phyloP scores from a whole-genome alignment of 2,329 filamentous ascomycete species.

The Fusarium sp. region DNA sequence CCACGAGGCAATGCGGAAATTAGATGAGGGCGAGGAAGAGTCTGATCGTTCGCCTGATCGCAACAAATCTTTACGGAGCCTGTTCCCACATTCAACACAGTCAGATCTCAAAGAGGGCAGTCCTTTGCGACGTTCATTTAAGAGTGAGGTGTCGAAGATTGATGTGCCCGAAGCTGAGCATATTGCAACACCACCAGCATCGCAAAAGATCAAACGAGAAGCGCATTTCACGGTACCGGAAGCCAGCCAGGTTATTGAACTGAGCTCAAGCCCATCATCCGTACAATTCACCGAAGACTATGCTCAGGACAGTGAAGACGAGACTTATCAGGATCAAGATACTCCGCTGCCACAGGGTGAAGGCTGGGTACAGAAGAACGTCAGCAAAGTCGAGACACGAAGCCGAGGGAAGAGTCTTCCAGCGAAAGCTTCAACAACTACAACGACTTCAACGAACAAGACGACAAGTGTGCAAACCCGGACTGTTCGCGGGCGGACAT shows the following conservation, averaged over 20 bases:
- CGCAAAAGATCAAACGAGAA: constrained; percentile 30
- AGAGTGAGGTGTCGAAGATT: constrained; percentile 13
- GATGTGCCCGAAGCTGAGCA: constrained; percentile 3
- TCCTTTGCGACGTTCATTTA: constrained; percentile 12
- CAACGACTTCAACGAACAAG: neutral
- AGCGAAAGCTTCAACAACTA: constrained; percentile 12
- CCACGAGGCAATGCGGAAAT: constrained; percentile 59
- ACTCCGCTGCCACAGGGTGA: constrained; percentile 34
- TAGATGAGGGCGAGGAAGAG: constrained; percentile 55
- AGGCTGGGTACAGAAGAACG: constrained; percentile 43
- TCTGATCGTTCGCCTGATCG: constrained; percentile 45
- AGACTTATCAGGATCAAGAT: constrained; percentile 42
- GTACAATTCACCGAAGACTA: constrained; percentile 40
- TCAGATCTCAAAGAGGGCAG: constrained; percentile 32
- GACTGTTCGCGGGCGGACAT: constrained; percentile 27
- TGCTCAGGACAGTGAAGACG: constrained; percentile 42
- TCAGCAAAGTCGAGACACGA: constrained; percentile 34
- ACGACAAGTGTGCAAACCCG: constrained; percentile 4
- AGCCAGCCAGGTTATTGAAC: constrained; percentile 52
- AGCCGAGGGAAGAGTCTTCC: constrained; percentile 42
- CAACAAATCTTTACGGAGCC: constrained; percentile 45
- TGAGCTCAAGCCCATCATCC: constrained; percentile 50
- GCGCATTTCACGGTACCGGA: constrained; percentile 48
- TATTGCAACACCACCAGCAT: constrained; percentile 25
- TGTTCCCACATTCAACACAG: constrained; percentile 55